Conservation (phyloP, 1,284 basidiomycete genomes). For the Kalmanozyma brasiliensis region DNA sequence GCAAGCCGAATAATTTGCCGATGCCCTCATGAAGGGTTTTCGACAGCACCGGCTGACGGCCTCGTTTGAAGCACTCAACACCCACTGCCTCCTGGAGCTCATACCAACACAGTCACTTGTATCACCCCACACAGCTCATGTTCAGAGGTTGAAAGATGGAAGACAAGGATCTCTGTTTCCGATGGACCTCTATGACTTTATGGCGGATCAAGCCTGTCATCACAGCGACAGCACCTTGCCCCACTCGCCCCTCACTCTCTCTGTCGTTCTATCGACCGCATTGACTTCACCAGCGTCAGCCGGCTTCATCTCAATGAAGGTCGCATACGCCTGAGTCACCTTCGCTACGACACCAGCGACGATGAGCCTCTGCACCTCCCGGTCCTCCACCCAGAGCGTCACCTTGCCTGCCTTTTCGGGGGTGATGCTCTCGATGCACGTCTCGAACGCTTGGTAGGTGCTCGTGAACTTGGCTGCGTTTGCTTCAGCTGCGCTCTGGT, state of each 20-base stretch:
- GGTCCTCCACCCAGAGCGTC: constrained; percentile 34
- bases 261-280: constrained; percentile 3
- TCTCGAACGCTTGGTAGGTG: constrained; percentile 35
- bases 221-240: constrained; percentile 5
- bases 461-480: constrained; percentile 13
- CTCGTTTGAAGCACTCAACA: too few relatives aligned
- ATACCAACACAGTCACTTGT: too few relatives aligned
- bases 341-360: constrained; percentile 3
- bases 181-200: too few relatives aligned
- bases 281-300: not conserved
- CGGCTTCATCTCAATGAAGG: constrained; percentile 10
- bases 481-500: constrained; percentile 12
- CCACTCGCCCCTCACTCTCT: constrained; percentile 18
- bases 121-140: too few relatives aligned
- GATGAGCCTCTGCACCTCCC: constrained; percentile 27
- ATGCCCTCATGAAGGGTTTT: too few relatives aligned
- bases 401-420: constrained; percentile 27
- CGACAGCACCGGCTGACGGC: too few relatives aligned
- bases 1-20: not conserved
- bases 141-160: too few relatives aligned
- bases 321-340: constrained; percentile 7
- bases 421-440: constrained; percentile 33
- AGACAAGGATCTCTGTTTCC: too few relatives aligned
- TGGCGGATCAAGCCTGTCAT: too few relatives aligned
- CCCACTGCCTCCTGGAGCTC: too few relatives aligned